Base-by-base conservation (phyloP, 441 rosid species). In the Kokia cookei region DNA sequence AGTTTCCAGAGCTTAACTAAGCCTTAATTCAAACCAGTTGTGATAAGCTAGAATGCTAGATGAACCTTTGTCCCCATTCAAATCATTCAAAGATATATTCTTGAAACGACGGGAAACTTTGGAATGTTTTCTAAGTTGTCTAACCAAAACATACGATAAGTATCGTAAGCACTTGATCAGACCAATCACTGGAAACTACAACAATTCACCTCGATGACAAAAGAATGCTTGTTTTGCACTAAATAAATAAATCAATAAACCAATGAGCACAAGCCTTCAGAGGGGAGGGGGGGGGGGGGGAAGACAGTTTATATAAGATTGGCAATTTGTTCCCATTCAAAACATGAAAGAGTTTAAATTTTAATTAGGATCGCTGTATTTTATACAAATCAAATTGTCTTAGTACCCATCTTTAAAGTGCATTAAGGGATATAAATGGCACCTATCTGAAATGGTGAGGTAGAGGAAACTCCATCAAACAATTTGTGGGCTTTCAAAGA, bases 381-480 rank as follows among this genome's bases (percentile, higher is more conserved):
- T 71, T 61, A 58, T 64, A 71, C 70, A 70, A 66, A 40, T 51
- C 27, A 66, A 72, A 29, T 32, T 29, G 65, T 22, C 37, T 12
- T 27, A 15, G 57, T 24, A 53, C 37, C 70, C 57, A 63, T 48
- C 75, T 75, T 43, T 19, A 32, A 12, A 55, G 53, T 35, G 48
- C 35, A 62, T 15, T 6, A 81, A 71, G 42, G 73, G 75, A 75
- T 48, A 61, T 60, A 74, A 51, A 72, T 43, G 58, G 74, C 74
- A 75, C 76, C 77, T 77, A 74, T 66, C 72, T 37, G 57, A 62
- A 66, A 24, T 2, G 64, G 53, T 72, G 68, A 67, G 43, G 71
- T 75, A 14, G 67, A 72, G 24, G 58, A 72, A 76, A 62, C 75
- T 35, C 47, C 69, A 62, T 45, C 75, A 72, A 73, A 72, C 61